Base-by-base conservation (phyloP, 345 rosid genomes). In the Pelargonium nanum region DNA sequence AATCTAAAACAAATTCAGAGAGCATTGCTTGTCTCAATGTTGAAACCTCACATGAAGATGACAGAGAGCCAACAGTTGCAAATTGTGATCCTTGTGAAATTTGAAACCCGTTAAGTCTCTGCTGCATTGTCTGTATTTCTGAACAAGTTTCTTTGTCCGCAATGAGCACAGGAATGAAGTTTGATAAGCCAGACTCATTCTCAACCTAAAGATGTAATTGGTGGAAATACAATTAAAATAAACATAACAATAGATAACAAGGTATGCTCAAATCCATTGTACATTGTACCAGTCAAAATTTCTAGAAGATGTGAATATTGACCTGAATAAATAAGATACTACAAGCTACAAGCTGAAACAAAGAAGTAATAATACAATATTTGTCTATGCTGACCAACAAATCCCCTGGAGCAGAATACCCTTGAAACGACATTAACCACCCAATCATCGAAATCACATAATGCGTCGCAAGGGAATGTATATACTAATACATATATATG, bases 111-210 rank as follows among this genome's bases (percentile, higher is more conserved):
- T 77, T 75, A 68, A 80, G 72, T 64, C 75, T 82, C 75, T 79
- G 75, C 79, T 84, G 91, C 65, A 93, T 73, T 54, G 51, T 66
- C 70, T 71, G 72, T 81, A 93, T 84, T 78, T 93, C 97, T 10
- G 77, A 80, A 64, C 99, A 93, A 64, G 76, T 80, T 62, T 83
- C 82, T 72, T 65, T 61, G 70, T 89, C 83, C 53, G 88, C 91
- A 24, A 93, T 71, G 19, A 93, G 74, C 32, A 93, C 61, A 51
- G 99, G 97, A 70, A 93, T 78, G 71, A 87, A 89, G 78, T 89
- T 93, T 50, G 99, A 93, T 45, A 93, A 66, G 55, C 99, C 97
- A 60, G 83, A 83, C 69, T 84, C 85, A 71, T 83, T 89, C 72
- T 93, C 99, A 54, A 89, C 94, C 99, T 93, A 71, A 78, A 70